phyloP scores from a whole-genome alignment of 768 basidiomycete genomes.

The Imleria badia region DNA sequence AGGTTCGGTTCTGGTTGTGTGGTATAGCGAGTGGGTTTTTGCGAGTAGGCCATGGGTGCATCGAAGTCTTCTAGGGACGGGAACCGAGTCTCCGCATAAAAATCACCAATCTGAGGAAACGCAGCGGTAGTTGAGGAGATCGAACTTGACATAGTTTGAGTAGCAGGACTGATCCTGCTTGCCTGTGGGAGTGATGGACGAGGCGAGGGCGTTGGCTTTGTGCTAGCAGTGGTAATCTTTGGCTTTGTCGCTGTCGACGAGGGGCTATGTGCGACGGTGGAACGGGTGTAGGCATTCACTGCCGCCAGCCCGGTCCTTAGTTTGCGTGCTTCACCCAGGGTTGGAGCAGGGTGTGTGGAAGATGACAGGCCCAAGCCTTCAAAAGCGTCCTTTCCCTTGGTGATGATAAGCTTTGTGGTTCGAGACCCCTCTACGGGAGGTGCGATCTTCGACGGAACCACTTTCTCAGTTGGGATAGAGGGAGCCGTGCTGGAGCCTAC shows the following conservation, averaged over 20 bases:
- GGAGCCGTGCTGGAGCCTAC: constrained; percentile 4
- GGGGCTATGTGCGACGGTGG: constrained; percentile 9
- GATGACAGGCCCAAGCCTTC: constrained; percentile 63
- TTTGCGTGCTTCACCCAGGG: constrained; percentile 74
- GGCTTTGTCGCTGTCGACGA: constrained; percentile 16
- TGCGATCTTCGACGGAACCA: constrained; percentile 22
- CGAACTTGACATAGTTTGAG: constrained; percentile 34
- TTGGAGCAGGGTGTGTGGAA: constrained; percentile 53
- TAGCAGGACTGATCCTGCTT: constrained; percentile 13
- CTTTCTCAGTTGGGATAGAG: constrained; percentile 13
- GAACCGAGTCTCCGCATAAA: constrained; percentile 70
- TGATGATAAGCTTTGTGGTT: constrained; percentile 30
- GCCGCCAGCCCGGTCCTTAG: constrained; percentile 65
- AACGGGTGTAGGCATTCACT: constrained; percentile 41
- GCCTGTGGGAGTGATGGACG: constrained; percentile 22
- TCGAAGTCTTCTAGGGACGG: constrained; percentile 88
- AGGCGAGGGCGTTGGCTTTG: constrained; percentile 30
- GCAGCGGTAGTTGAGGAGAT: constrained; percentile 33
- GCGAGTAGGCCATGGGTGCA: constrained; percentile 43
- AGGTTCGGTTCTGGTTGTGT: constrained; percentile 12
- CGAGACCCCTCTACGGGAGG: constrained; percentile 32
- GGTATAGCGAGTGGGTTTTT: constrained; percentile 17
- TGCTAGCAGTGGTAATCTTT: constrained; percentile 17
- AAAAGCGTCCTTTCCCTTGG: constrained; percentile 69
- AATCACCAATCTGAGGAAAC: constrained; percentile 39